Conservation (phyloP, 2,329 filamentous ascomycete species). For the Aaosphaeria arxii region DNA sequence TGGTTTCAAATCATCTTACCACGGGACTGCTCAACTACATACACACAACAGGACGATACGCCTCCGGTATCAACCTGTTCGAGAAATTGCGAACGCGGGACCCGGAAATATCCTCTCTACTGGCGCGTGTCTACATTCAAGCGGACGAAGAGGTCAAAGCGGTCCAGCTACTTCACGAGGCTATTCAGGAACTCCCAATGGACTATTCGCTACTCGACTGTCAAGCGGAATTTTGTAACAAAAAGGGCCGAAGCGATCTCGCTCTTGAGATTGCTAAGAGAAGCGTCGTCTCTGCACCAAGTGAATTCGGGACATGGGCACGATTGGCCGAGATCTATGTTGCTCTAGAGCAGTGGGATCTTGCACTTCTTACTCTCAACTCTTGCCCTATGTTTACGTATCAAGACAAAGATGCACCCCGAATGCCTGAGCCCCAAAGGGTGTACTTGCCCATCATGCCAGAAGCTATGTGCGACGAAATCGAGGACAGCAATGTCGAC, state of each 20-base stretch:
- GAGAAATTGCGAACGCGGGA: constrained; percentile 91
- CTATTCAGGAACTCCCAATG: constrained; percentile 89
- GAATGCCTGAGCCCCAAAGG: constrained; percentile 89
- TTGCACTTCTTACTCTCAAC: constrained; percentile 91
- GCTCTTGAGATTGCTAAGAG: constrained; percentile 91
- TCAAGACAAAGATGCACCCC: constrained; percentile 92
- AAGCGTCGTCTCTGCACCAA: constrained; percentile 90
- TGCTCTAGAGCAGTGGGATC: constrained; percentile 91
- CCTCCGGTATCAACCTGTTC: constrained; percentile 95
- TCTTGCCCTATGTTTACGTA: constrained; percentile 99
- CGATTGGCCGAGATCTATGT: constrained; percentile 91
- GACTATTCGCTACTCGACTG: constrained; percentile 95
- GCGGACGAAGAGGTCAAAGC: constrained; percentile 97
- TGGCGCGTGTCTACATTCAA: constrained; percentile 88
- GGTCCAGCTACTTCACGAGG: constrained; percentile 81
- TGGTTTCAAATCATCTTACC: constrained; percentile 93
- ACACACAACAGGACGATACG: constrained; percentile 87
- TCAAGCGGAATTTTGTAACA: constrained; percentile 86
- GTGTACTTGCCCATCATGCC: constrained; percentile 82
- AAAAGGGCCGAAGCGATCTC: constrained; percentile 82
- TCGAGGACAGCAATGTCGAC: constrained; percentile 80
- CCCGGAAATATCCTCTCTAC: constrained; percentile 86
- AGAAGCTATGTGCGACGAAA: constrained; percentile 90
- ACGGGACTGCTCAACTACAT: constrained; percentile 94
- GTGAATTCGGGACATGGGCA: constrained; percentile 97